Percentiles rank a stretch among this genome's conserved stretches.
Conservation (phyloP, 768 basidiomycete species). For the Collybiopsis confluens region DNA sequence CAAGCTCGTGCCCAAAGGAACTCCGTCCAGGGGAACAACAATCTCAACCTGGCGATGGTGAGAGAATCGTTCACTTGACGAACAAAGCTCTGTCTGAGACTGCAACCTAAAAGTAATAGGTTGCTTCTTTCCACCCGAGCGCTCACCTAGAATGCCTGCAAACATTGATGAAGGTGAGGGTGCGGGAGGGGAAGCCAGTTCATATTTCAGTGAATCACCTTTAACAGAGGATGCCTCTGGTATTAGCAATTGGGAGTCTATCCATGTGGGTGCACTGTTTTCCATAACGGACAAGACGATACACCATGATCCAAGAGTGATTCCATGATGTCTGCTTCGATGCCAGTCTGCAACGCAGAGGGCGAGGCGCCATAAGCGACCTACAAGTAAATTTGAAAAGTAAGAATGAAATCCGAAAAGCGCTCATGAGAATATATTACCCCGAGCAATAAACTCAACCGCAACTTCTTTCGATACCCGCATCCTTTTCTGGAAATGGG, state of each 20-base stretch:
- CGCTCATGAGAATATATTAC: too few relatives aligned
- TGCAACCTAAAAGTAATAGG: slow-evolving; percentile 35
- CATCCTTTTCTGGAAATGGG: slow-evolving; percentile 71
- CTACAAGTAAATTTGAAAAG: slow-evolving; percentile 23
- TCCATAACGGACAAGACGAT: slow-evolving; percentile 49
- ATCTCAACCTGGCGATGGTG: slow-evolving; percentile 21
- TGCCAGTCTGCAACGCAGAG: slow-evolving; percentile 29
- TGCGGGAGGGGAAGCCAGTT: slow-evolving; percentile 4
- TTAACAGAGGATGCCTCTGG: slow-evolving; percentile 18
- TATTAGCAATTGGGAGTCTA: slow-evolving; percentile 51
- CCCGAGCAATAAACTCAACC: slow-evolving; percentile 64
- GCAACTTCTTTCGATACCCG: slow-evolving; percentile 47
- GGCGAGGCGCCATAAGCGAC: slow-evolving; percentile 52
- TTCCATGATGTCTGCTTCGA: slow-evolving; percentile 1
- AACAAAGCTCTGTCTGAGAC: slow-evolving; percentile 26
- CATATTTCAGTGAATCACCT: neutral
- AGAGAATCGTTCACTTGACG: slow-evolving; percentile 8
- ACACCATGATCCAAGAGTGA: slow-evolving; percentile 38
- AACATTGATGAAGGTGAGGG: slow-evolving; percentile 7
- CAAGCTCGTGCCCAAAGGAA: slow-evolving; percentile 37
- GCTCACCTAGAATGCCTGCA: slow-evolving; percentile 2
- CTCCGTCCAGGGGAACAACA: slow-evolving; percentile 36
- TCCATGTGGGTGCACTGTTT: slow-evolving; percentile 52
- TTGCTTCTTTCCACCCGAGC: slow-evolving; percentile 21
- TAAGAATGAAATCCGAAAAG: neutral